Evolutionary conservation across 2,329 filamentous ascomycete species (phyloP).

Genomic region (Ophiocordyceps robertsii): DNA sequence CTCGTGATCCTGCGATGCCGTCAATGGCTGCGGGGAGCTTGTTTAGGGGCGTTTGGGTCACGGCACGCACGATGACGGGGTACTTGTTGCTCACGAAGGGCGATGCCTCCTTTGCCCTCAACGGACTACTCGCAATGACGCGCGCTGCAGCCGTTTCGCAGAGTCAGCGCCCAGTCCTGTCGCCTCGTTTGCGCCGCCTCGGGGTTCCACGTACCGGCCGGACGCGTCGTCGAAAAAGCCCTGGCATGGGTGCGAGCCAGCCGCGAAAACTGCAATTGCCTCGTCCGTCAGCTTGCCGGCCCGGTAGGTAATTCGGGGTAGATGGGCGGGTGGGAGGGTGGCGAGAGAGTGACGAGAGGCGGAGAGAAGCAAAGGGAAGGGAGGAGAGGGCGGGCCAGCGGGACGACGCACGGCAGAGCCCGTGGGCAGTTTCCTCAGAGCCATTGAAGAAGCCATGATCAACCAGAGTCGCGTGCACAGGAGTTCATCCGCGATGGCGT

Average conservation of each 20-base stretch:
- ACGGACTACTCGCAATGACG: conserved; percentile 72
- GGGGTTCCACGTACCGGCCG: conserved; percentile 47
- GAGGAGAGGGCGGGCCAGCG: conserved; percentile 4
- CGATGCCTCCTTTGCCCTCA: conserved; percentile 87
- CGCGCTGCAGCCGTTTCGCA: conserved; percentile 39
- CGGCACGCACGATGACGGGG: conserved; percentile 67
- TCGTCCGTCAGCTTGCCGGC: conserved; percentile 7
- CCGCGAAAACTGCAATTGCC: conserved; percentile 42
- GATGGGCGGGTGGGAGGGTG: not conserved
- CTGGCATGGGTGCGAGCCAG: conserved; percentile 52
- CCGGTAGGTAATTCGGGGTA: not conserved
- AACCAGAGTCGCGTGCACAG: conserved; percentile 15
- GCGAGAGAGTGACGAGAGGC: not conserved
- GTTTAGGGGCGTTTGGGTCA: not conserved
- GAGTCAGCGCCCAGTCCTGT: not conserved
- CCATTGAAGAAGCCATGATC: conserved; percentile 50
- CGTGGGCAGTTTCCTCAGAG: conserved; percentile 46
- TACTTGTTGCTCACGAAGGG: conserved; percentile 82
- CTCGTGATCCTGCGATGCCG: conserved; percentile 66
- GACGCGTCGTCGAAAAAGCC: conserved; percentile 76
- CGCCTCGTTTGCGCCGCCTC: not conserved
- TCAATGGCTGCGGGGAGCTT: conserved; percentile 2
- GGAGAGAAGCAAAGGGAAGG: not conserved
- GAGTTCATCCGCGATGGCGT: conserved; percentile 16
- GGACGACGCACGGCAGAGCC: conserved; percentile 38